Base-by-base conservation (phyloP, 2,329 filamentous ascomycete species). In the Fusarium devonianum region DNA sequence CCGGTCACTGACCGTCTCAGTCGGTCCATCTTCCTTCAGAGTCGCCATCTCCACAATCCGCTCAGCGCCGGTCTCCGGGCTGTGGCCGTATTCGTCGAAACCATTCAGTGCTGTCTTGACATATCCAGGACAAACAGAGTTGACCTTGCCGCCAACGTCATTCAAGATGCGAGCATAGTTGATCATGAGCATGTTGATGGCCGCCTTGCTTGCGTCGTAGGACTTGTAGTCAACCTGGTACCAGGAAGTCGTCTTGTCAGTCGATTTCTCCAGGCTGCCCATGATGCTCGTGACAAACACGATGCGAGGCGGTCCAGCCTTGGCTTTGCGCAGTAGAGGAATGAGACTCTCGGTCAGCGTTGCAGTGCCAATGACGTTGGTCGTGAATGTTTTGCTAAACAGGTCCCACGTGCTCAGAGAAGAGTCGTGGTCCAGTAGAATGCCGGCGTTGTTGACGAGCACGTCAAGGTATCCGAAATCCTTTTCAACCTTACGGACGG, bases 121-220 rank as follows among this genome's bases (percentile, higher is more conserved):
- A n/a, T 68, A 54, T 1, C 73, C 73, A 0, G 74, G 73, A 29
- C 72, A 75, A 7, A 66, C 68, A 4, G 60, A 48, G 39, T 74
- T 75, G 30, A 72, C 68, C 43, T 66, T 68, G 13, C 64, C 71
- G 7, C 65, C 66, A 4, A 54, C 35, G 14, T 64, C 63, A 4
- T 65, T 56, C 26, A 76, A 23, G 9, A 67, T 62, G 1, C 67
- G 55, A 1, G 62, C 64, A 36, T 70, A 75, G 36, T 70, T 67
- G 4, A 70, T 13, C 22, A 61, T 64, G 3, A 78, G 55, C 68
- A 75, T 75, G 21, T 77, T 74, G 8, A 77, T 17, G 0, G 74
- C 75, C 1, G 74, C 71, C 52, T 78, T 78, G 60, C 71, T 75
- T 4, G 64, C 54, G 10, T 71, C 62, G 42, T 78, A 78, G 1